These are phyloP conservation scores for Linnemannia zychae DNA, from an alignment of 192 early-diverging fungal species.

Conservation along the genomic window DNA sequence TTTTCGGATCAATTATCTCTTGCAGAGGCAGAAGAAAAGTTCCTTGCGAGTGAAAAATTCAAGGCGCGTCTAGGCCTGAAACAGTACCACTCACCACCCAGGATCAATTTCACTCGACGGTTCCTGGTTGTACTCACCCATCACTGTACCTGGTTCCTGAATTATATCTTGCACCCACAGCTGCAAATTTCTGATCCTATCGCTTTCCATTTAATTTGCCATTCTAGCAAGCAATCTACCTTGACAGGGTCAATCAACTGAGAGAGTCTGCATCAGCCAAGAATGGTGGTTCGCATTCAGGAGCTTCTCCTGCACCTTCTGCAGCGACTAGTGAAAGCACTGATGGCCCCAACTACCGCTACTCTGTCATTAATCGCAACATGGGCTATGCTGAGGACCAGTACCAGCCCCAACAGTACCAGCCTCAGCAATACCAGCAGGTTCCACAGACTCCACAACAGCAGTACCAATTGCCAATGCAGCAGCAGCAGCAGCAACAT, in stretches of 20 bases:
- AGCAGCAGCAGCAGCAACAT: slow-evolving; percentile 16
- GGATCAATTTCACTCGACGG: background rate
- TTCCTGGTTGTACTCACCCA: too few species aligned
- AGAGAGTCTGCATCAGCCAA: slow-evolving; percentile 18
- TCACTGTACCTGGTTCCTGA: background rate
- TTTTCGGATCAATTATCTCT: background rate
- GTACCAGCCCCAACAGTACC: slow-evolving; percentile 30
- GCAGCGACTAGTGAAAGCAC: background rate
- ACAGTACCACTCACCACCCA: background rate
- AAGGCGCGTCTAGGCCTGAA: slow-evolving; percentile 1
- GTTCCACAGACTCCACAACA: background rate
- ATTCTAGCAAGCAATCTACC: slow-evolving; percentile 59
- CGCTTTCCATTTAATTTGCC: background rate
- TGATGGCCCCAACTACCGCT: slow-evolving; percentile 6
- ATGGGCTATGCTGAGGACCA: slow-evolving; percentile 7
- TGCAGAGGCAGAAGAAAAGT: background rate
- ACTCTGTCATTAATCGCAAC: slow-evolving; percentile 16
- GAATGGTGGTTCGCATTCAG: background rate
- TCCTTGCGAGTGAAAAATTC: background rate
- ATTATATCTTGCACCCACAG: background rate
- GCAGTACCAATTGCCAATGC: slow-evolving; percentile 1
- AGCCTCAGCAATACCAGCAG: background rate
- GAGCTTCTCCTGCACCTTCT: background rate
- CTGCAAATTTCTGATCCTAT: background rate
- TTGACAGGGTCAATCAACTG: slow-evolving; percentile 44